These are phyloP conservation scores for Gymnopilus junonius DNA, from an alignment of 768 basidiomycete genomes.

Conservation along the genomic window DNA sequence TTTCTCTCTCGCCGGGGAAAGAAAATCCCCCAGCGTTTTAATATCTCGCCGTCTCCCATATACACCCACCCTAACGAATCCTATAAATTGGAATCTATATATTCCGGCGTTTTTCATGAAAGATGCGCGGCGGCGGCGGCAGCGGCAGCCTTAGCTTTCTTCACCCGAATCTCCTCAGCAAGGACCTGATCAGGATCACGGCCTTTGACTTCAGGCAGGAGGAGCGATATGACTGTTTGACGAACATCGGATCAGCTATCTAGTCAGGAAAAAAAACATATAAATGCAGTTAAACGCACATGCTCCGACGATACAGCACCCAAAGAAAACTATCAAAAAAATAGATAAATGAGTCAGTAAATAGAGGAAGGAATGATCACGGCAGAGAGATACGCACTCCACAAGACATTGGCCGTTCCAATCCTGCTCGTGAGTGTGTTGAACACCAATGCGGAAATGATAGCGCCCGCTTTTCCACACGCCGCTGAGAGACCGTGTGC, in stretches of 20 bases:
- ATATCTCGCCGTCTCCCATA: too few relatives aligned
- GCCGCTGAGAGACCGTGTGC: conserved; percentile 82
- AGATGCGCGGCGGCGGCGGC: too few relatives aligned
- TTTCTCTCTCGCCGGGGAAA: too few relatives aligned
- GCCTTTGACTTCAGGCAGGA: conserved; percentile 30
- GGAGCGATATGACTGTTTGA: conserved; percentile 31
- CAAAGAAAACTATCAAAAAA: conserved; percentile 62
- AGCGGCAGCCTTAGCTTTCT: too few relatives aligned
- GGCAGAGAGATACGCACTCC: conserved; percentile 75
- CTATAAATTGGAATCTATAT: too few relatives aligned
- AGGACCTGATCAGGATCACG: background rate
- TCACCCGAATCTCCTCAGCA: background rate
- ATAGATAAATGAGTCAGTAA: background rate
- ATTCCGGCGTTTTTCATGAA: too few relatives aligned
- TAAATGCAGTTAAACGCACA: conserved; percentile 6
- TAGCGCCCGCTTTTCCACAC: conserved; percentile 76
- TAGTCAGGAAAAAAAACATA: background rate
- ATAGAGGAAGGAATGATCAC: background rate
- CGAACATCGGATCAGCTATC: background rate
- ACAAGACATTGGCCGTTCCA: conserved; percentile 68
- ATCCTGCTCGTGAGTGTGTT: conserved; percentile 62
- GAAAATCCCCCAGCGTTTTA: too few relatives aligned
- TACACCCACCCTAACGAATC: too few relatives aligned
- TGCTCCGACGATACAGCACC: conserved; percentile 63
- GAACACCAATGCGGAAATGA: conserved; percentile 77